Base-by-base conservation (phyloP, 2,329 filamentous ascomycete genomes). In the Venturia nashicola region DNA sequence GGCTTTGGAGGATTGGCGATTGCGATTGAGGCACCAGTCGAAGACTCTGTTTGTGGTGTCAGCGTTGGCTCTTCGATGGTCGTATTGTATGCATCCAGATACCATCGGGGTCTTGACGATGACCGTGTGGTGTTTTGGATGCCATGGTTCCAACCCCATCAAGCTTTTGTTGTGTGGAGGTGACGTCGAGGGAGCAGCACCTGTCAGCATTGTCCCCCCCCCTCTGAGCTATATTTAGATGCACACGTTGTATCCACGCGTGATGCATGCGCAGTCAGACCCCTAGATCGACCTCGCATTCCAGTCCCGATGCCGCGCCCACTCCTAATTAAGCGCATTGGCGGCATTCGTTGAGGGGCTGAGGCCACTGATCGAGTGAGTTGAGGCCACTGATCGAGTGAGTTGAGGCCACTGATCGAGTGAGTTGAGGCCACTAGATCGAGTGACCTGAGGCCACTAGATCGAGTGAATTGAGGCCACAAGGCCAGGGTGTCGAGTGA, bases 81-180 rank as follows among this genome's bases (percentile, higher is more conserved):
- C n/a, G n/a, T n/a, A n/a, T n/a, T n/a, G n/a, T n/a, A n/a, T n/a
- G n/a, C n/a, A n/a, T n/a, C n/a, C n/a, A n/a, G n/a, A n/a, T n/a
- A n/a, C n/a, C n/a, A n/a, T 74, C 67, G 60, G 70, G 71, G 18
- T 68, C 70, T 68, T 68, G 69, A 43, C 67, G 73, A 65, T 75
- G 70, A 42, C 68, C 70, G 55, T 76, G 69, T 65, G 74, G 74
- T 68, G 74, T 73, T 65, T 73, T 73, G 61, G 74, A 75, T 48
- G 73, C 74, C 74, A 76, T 76, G 51, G 5, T n/a, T 9, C 3
- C 27, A 5, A 2, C 1, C 7, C n/a, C 27, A 57, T 57, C 27
- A 36, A 36, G 18, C 12, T 34, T 16, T 32, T 7, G 27, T 1
- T 8, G 48, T 54, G 48, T 36, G 5, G 12, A 3, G 11, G 51